Conservation (phyloP, 1,284 basidiomycete species). For the Marasmius oreades region DNA sequence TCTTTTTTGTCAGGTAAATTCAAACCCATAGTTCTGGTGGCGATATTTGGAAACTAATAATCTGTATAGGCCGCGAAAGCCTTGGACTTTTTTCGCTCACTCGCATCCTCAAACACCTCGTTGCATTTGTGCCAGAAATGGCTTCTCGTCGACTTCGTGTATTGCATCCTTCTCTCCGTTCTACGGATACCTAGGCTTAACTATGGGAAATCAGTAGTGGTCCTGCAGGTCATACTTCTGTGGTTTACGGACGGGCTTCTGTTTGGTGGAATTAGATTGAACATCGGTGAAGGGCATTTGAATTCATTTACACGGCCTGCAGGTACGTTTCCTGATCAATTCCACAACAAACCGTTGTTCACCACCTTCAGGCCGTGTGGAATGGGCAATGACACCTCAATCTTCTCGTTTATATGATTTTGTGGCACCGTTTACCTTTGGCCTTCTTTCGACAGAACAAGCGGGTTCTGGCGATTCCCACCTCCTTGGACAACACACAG, state of each 20-base stretch:
- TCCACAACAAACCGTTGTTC: background rate
- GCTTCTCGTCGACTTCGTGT: constrained; percentile 65
- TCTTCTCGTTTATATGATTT: constrained; percentile 40
- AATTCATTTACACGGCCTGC: constrained; percentile 20
- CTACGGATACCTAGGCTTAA: constrained; percentile 78
- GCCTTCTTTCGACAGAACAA: constrained; percentile 38
- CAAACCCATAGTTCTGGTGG: background rate
- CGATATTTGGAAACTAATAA: background rate
- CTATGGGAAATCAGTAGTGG: constrained; percentile 59
- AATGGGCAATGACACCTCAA: constrained; percentile 41
- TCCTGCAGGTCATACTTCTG: constrained; percentile 54
- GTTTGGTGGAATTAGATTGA: constrained; percentile 65
- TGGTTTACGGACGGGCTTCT: constrained; percentile 65
- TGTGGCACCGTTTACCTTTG: constrained; percentile 46
- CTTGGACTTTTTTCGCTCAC: constrained; percentile 54
- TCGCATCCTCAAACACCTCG: constrained; percentile 40
- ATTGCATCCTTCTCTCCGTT: constrained; percentile 55
- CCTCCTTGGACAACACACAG: constrained; percentile 85
- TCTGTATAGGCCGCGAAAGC: constrained; percentile 57
- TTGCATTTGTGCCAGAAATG: constrained; percentile 57
- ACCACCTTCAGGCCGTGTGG: constrained; percentile 26
- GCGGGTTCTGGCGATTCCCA: constrained; percentile 44
- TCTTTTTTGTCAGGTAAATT: constrained; percentile 47
- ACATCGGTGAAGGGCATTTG: constrained; percentile 29
- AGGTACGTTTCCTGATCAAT: constrained; percentile 22